Evolutionary conservation across 2,329 filamentous ascomycete species (phyloP), one percentile per base, ranked within the genome.

Genomic region (Xylaria sp.): DNA sequence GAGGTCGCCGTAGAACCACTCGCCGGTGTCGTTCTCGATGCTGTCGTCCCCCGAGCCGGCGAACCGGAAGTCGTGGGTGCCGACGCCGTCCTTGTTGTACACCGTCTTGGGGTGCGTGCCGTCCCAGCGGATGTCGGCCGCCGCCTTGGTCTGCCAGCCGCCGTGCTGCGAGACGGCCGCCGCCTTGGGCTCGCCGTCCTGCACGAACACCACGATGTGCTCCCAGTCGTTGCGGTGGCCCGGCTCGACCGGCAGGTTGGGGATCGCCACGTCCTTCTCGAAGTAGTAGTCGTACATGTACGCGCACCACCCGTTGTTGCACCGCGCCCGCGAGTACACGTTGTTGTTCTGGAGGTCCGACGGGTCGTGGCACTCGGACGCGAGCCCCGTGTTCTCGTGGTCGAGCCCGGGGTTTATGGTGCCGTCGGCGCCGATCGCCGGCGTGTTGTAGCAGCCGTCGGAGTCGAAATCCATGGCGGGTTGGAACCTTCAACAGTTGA

Each of bases 251-350:
- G 69, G 57, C 16, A 69, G 41, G 51, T 67, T 50, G 19, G 59
- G 46, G 18, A 69, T 20, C 2, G 67, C 65, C 2, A 72, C 69
- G 64, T 77, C 76, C 66, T 77, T 77, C 57, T 78, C 75, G 49
- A 78, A 78, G 65, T 76, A 78, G 65, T 78, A 77, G 56, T 70
- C 74, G 63, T 78, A 78, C 22, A 77, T 41, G 62, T 74, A 71
- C 13, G 70, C 69, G 64, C 76, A 78, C 74, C 74, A 77, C 52
- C 71, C 71, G 60, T 71, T 70, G 60, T 77, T 78, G 67, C 76
- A 78, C 3, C 72, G 71, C 57, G 68, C 64, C 4, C 76, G 74
- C 2, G 69, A 66, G 65, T 77, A 78, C 40, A 76, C 73, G 57
- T 78, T 75, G 63, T 69, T 71, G 54, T 75, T 71, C 16, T 63